phyloP scores from a whole-genome alignment of 2,329 filamentous ascomycete species.

The Lachnellula suecica region DNA sequence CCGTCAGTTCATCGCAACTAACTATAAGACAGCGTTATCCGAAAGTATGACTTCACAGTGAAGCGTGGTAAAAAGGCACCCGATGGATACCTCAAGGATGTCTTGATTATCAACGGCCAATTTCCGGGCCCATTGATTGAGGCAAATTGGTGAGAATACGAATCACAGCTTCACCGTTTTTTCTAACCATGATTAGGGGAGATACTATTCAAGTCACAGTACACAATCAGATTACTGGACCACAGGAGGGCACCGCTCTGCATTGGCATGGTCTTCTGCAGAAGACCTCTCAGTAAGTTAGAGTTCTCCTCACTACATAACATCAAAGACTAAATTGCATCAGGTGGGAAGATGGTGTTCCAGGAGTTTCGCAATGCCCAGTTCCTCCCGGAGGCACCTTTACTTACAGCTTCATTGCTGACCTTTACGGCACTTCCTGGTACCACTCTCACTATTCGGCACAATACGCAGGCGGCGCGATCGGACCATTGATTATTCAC shows the following conservation, averaged over 20 bases:
- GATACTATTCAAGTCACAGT: slow-evolving; percentile 60
- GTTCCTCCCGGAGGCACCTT: slow-evolving; percentile 47
- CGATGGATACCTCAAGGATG: slow-evolving; percentile 47
- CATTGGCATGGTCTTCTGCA: slow-evolving; percentile 52
- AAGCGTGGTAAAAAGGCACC: slow-evolving; percentile 30
- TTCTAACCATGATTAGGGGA: slow-evolving; percentile 18
- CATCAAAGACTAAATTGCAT: slow-evolving; percentile 20
- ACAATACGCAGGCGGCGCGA: slow-evolving; percentile 52
- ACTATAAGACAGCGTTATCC: slow-evolving; percentile 32
- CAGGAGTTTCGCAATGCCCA: slow-evolving; percentile 61
- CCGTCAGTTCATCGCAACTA: background rate
- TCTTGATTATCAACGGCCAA: slow-evolving; percentile 41
- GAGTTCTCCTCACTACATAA: background rate
- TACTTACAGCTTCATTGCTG: slow-evolving; percentile 29
- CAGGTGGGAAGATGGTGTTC: slow-evolving; percentile 40
- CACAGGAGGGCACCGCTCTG: slow-evolving; percentile 35
- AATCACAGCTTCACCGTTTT: background rate
- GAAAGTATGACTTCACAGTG: slow-evolving; percentile 33
- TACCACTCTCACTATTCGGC: slow-evolving; percentile 60
- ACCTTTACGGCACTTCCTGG: slow-evolving; percentile 50
- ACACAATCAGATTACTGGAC: slow-evolving; percentile 61
- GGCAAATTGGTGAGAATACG: slow-evolving; percentile 31
- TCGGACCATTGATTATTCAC: slow-evolving; percentile 60
- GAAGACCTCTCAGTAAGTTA: slow-evolving; percentile 22
- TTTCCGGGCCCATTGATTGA: slow-evolving; percentile 36